Conservation (phyloP, 163 green algal species). For the Picocystis sp. region DNA sequence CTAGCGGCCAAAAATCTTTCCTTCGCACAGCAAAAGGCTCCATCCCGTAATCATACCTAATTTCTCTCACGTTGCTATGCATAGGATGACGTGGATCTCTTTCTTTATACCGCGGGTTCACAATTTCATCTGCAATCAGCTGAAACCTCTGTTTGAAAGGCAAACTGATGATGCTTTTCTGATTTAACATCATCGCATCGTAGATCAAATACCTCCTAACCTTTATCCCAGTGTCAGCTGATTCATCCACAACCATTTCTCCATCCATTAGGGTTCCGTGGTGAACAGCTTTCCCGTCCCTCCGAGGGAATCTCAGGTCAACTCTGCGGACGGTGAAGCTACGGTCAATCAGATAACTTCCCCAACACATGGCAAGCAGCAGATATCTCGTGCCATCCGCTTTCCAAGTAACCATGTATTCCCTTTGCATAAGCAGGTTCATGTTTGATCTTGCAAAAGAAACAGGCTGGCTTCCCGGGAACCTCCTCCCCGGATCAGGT, state of each 20-base stretch:
- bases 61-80: background rate
- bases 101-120: constrained; percentile 33
- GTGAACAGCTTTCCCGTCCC: constrained; percentile 19
- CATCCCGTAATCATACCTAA: constrained; percentile 35
- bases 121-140: constrained; percentile 34
- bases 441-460: constrained; percentile 38
- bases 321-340: constrained; percentile 55
- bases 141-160: constrained; percentile 39
- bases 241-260: constrained; percentile 89
- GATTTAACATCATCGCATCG: constrained; percentile 50
- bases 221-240: constrained; percentile 15
- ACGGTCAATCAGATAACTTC: constrained; percentile 80
- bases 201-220: constrained; percentile 46
- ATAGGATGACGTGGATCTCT: constrained; percentile 7
- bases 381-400: constrained; percentile 93
- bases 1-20: constrained; percentile 85
- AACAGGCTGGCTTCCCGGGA: constrained; percentile 86
- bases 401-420: constrained; percentile 85
- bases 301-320: constrained; percentile 43
- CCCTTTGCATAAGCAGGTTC: constrained; percentile 3
- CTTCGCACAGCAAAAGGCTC: constrained; percentile 62
- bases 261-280: constrained; percentile 77
- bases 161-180: constrained; percentile 15
- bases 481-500: constrained; percentile 10
- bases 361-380: constrained; percentile 51